Evolutionary conservation across 371 early-diverging fungal species (phyloP), one percentile per base, ranked within the genome.

Genomic region (Lichtheimia ramosa): DNA sequence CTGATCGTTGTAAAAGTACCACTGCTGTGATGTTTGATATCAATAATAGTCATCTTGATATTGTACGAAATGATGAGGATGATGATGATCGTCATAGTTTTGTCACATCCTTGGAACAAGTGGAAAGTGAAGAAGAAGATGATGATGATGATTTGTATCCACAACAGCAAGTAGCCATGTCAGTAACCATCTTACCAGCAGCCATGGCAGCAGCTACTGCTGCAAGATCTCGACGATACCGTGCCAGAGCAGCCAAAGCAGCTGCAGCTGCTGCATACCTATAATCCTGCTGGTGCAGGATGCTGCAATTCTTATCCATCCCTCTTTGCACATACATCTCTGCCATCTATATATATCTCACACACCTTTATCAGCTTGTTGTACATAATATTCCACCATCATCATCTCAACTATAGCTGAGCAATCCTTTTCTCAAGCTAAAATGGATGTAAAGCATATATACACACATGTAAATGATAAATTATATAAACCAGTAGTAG

Each of bases 181-280:
- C 43, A 8, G 27, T 55, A 1, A 43, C 56, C 24, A 41, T 55
- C 15, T 43, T 43, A 43, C 43, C 56, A n/a, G 39, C 56, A 6
- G 56, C 43, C 8, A 41, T 55, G 39, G 56, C 56, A 40, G 56
- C 56, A 23, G 56, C 56, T n/a, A 43, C 56, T 42, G 56, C 56
- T 14, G 56, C 56, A 23, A 20, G 56, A 23, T 55, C 56, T 25
- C 16, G 43, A 24, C 56, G 56, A 55, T 55, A 55, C 43, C 56
- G 41, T n/a, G 56, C 56, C 15, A 41, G 56, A 25, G 43, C 41
- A 40, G 56, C 56, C 24, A 41, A 43, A 41, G 56, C 56, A 43
- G 24, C 56, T 8, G 34, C 34, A 8, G 34, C 34, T 10, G 34
- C 34, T 34, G 34, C 34, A 34, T 34, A 34, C 34, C 8, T 34